Evolutionary conservation across 202 grass and related monocot species (phyloP).

Genomic region (Zizania palustris): DNA sequence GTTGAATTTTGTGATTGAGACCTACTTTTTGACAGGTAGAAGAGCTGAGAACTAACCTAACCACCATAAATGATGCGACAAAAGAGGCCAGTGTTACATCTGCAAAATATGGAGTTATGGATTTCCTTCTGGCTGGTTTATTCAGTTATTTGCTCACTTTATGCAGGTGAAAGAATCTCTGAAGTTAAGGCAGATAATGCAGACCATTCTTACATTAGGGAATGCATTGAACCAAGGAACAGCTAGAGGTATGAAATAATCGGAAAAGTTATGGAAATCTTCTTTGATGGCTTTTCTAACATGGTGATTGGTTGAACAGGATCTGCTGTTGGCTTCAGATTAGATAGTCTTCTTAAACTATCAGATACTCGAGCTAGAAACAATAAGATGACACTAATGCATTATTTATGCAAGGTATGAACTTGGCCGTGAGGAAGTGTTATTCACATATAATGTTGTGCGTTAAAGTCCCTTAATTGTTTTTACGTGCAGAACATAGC

Average conservation of each 20-base stretch:
- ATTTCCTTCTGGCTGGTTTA: slow-evolving; percentile 29
- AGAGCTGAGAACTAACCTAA: slow-evolving; percentile 76
- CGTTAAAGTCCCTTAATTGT: slow-evolving; percentile 1
- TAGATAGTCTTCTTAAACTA: slow-evolving; percentile 97
- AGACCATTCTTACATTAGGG: slow-evolving; percentile 96
- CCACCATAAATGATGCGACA: slow-evolving; percentile 81
- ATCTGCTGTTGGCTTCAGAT: slow-evolving; percentile 95
- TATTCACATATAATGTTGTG: slow-evolving; percentile 21
- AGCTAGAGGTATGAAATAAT: slow-evolving; percentile 65
- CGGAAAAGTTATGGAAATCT: slow-evolving; percentile 35
- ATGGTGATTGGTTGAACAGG: slow-evolving; percentile 52
- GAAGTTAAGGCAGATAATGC: slow-evolving; percentile 93
- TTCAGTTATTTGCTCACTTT: slow-evolving; percentile 32
- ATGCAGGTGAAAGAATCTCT: slow-evolving; percentile 81
- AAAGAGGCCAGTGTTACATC: slow-evolving; percentile 56
- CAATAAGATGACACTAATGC: slow-evolving; percentile 96
- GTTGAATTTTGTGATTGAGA: slow-evolving; percentile 39
- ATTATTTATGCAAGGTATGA: slow-evolving; percentile 98
- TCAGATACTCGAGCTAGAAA: slow-evolving; percentile 93
- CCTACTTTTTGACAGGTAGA: slow-evolving; percentile 57
- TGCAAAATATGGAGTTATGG: slow-evolving; percentile 16
- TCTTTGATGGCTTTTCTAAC: slow-evolving; percentile 36
- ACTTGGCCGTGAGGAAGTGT: slow-evolving; percentile 22
- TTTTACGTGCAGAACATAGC: slow-evolving; percentile 3
- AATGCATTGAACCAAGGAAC: slow-evolving; percentile 98